Evolutionary conservation across 2,329 filamentous ascomycete species (phyloP).

Genomic region (Hypoxylon sp.): DNA sequence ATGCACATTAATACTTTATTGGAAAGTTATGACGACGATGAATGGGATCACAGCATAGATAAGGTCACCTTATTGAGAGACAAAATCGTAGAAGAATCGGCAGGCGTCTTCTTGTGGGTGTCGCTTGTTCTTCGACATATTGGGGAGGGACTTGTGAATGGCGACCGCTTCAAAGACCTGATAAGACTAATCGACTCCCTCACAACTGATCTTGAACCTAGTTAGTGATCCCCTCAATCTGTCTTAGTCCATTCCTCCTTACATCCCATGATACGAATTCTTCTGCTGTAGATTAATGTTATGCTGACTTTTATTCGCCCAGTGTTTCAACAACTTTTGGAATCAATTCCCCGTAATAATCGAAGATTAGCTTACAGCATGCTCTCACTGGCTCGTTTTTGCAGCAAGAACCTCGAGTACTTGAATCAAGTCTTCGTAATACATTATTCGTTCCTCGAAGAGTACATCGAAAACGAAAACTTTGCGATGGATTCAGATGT

Average conservation of each 20-base stretch:
- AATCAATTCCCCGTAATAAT: conserved; percentile 22
- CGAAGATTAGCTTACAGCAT: conserved; percentile 28
- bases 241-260: background rate
- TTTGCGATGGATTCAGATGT: conserved; percentile 18
- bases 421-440: conserved; percentile 5
- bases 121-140: conserved; percentile 37
- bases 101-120: conserved; percentile 49
- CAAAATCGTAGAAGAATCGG: conserved; percentile 26
- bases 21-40: background rate
- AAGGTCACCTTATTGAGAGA: background rate
- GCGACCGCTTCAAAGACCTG: conserved; percentile 30
- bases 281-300: background rate
- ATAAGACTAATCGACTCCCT: conserved; percentile 24
- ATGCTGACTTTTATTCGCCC: background rate
- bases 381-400: conserved; percentile 24
- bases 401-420: background rate
- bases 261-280: background rate
- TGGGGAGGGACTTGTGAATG: conserved; percentile 36
- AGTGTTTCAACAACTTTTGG: conserved; percentile 34
- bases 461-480: conserved; percentile 22
- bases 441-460: conserved; percentile 32
- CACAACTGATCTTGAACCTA: conserved; percentile 40
- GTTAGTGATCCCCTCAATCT: conserved; percentile 18
- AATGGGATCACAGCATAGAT: background rate
- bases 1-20: conserved; percentile 16